Evolutionary conservation across 306 rosid species (phyloP), one percentile per base, ranked within the genome.

Genomic region (Biancaea sappan): DNA sequence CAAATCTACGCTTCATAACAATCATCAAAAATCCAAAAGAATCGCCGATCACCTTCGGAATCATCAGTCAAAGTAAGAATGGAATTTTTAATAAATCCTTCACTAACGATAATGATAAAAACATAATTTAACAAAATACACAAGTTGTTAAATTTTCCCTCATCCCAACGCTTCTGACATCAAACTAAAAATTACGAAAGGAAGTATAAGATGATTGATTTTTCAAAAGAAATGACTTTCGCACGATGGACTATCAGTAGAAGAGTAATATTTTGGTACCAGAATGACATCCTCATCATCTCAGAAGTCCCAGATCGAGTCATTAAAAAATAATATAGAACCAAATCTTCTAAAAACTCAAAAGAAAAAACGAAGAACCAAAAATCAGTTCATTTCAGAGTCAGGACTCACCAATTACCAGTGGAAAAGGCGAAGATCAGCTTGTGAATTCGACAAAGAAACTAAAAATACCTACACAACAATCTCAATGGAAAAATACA

Each of bases 341-440:
- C 37, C 31, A 43, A n/a, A 5, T n/a, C 24, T 16, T n/a, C 8
- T 0, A 11, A 10, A 37, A 61, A 61, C 3, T 10, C 3, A 8
- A 8, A 4, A 61, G 28, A 15, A 34, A 22, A 26, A 15, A 1
- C 4, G 1, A 41, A 3, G 37, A 9, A 8, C 1, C 14, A 26
- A 24, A n/a, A 62, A 13, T 43, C 9, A 9, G 66, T 40, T 73
- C 18, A 38, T 9, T 16, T 2, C 44, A 46, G 57, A 32, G 43
- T 11, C 28, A 16, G 4, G 13, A 80, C 92, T 89, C 54, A 89
- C 97, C 85, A 37, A 75, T 18, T 77, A 58, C 11, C 21, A 71
- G 77, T 37, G 50, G 26, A 72, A 14, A 65, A 71, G 26, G 54
- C 13, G 34, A 72, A 79, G 90, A 86, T 75, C 78, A 77, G 75